Evolutionary conservation across 345 rosid species (phyloP), one percentile per base, ranked within the genome.

Genomic region (Heritiera fomes): DNA sequence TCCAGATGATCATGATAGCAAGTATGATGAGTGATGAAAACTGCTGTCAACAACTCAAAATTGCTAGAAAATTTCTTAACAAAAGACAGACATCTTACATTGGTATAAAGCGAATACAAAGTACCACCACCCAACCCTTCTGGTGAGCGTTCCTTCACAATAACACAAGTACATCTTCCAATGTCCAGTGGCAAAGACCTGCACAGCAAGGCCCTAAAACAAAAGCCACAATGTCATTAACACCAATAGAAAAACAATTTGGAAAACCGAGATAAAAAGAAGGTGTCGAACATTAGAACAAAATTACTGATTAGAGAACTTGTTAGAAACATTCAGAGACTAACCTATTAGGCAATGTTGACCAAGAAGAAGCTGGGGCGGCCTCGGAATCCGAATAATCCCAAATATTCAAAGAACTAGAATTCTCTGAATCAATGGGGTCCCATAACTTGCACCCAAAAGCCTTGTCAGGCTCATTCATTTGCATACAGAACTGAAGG

Each of bases 311-410:
- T 5, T 12, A 68, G 10, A 68, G 20, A 15, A 65, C 15, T 11
- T n/a, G 38, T 23, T 6, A 28, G 12, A 53, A 40, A 79, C 59
- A 15, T 11, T 9, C 34, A 60, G 49, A 11, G 28, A 46, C 71
- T 2, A 14, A 93, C 98, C 97, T 90, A 32, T 93, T 95, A 43
- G 99, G 99, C 76, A 93, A 80, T 30, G 93, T 85, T 75, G 98
- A 87, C 99, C 99, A 93, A 83, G 97, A 91, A 80, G 98, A 89
- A 86, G 99, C 98, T 6, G 97, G 99, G 53, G 99, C 97, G 7
- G 98, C 92, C 82, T 95, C 98, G 0, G 96, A 92, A 84, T 95
- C 99, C 2, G 99, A 95, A 65, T 84, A 89, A 71, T 95, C 99
- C 99, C 98, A 95, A 63, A 95, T 83, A 53, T 91, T 91, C 78